Evolutionary conservation across 2,329 filamentous ascomycete genomes (phyloP).

Genomic region (Fusarium metavorans): DNA sequence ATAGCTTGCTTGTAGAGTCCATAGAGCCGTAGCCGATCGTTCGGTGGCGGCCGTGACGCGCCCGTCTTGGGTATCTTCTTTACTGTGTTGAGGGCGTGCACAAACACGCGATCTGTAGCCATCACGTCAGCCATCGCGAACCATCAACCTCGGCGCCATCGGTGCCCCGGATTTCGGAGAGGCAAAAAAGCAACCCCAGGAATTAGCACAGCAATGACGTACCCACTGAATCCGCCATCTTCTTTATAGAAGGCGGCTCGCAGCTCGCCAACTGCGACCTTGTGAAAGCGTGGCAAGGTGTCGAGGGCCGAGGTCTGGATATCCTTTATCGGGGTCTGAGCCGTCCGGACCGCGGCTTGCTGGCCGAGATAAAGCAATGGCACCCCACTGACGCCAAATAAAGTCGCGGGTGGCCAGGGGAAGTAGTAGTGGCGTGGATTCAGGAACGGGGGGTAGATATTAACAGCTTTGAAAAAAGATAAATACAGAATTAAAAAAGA

Average conservation of each 20-base stretch:
- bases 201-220: constrained; percentile 21
- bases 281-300: constrained; percentile 29
- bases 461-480: constrained; percentile 1
- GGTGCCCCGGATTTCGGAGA: neutral
- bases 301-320: constrained; percentile 30
- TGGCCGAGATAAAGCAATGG: constrained; percentile 37
- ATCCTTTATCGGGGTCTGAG: constrained; percentile 43
- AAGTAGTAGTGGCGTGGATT: constrained; percentile 10
- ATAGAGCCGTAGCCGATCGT: constrained; percentile 91
- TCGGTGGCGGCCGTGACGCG: constrained; percentile 85
- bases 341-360: constrained; percentile 46
- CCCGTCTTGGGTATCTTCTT: constrained; percentile 97
- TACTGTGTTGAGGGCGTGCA: constrained; percentile 98
- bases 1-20: constrained; percentile 99
- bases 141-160: neutral
- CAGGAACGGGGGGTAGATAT: neutral
- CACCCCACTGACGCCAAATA: constrained; percentile 36
- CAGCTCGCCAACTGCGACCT: constrained; percentile 31
- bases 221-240: constrained; percentile 49
- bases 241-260: constrained; percentile 25
- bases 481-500: neutral
- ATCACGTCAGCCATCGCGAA: constrained; percentile 33
- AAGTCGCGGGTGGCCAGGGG: constrained; percentile 10
- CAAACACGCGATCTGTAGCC: constrained; percentile 89
- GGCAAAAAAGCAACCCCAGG: neutral